phyloP scores from a whole-genome alignment of 495 filamentous ascomycete species.

The Tricharina praecox region DNA sequence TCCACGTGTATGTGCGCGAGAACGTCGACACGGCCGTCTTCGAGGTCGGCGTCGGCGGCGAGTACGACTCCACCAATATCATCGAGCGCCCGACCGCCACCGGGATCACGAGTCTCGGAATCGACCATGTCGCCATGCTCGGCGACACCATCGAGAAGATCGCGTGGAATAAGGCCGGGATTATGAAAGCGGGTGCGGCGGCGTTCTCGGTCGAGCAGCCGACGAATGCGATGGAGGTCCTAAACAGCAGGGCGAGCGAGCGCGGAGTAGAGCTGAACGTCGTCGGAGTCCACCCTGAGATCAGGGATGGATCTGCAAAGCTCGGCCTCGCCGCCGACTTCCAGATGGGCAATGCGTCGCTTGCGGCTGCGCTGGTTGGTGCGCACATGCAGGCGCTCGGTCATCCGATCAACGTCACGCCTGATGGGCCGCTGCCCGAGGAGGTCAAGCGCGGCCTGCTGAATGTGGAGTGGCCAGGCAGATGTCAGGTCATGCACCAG shows the following conservation, averaged over 20 bases:
- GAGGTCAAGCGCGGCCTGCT: slow-evolving; percentile 52
- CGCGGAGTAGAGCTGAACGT: slow-evolving; percentile 42
- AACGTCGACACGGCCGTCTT: slow-evolving; percentile 69
- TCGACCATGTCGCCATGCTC: slow-evolving; percentile 69
- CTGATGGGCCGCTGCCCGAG: slow-evolving; percentile 3
- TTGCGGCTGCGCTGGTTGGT: slow-evolving; percentile 59
- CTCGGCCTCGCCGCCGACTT: slow-evolving; percentile 66
- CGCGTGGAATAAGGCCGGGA: slow-evolving; percentile 93
- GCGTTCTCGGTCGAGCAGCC: slow-evolving; percentile 63
- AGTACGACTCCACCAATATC: slow-evolving; percentile 90
- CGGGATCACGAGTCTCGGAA: slow-evolving; percentile 71
- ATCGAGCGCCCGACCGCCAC: slow-evolving; percentile 52
- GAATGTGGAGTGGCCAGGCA: slow-evolving; percentile 55
- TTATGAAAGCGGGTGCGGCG: slow-evolving; percentile 56
- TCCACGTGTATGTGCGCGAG: slow-evolving; percentile 69
- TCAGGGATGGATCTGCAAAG: slow-evolving; percentile 38
- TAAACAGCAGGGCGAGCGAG: slow-evolving; percentile 53
- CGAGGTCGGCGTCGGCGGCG: slow-evolving; percentile 85
- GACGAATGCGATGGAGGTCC: slow-evolving; percentile 46
- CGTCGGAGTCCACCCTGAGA: slow-evolving; percentile 44
- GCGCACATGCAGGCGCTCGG: slow-evolving; percentile 8
- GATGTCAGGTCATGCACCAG: slow-evolving; percentile 63
- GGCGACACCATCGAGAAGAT: slow-evolving; percentile 78
- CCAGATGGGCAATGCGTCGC: slow-evolving; percentile 69
- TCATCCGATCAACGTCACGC: not conserved